These are phyloP conservation scores for Septoria petroselini DNA, from an alignment of 2,329 filamentous ascomycete species.

Conservation along the genomic window DNA sequence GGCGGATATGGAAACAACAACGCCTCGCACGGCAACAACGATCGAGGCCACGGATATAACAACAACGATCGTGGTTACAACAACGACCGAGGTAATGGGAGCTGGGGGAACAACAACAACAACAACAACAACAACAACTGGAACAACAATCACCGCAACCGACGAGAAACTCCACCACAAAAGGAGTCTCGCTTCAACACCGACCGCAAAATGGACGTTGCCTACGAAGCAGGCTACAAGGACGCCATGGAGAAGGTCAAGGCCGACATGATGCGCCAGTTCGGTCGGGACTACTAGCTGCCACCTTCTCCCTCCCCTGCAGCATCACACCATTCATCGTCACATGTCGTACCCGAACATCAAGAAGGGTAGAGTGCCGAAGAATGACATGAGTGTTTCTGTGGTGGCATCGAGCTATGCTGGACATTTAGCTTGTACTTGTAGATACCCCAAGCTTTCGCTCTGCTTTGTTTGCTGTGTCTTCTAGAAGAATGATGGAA, in stretches of 20 bases:
- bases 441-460: not conserved
- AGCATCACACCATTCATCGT: too few species aligned
- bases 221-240: conserved; percentile 28
- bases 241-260: conserved; percentile 29
- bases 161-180: conserved; percentile 11
- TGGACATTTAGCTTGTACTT: not conserved
- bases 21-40: conserved; percentile 7
- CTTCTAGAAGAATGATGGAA: too few species aligned
- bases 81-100: conserved; percentile 1
- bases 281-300: conserved; percentile 10
- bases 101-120: not conserved
- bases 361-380: too few species aligned
- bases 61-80: conserved; percentile 6
- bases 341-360: too few species aligned
- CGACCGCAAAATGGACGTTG: conserved; percentile 28
- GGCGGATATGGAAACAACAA: conserved; percentile 16
- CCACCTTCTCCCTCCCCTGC: not conserved
- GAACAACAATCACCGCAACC: not conserved
- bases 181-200: conserved; percentile 20
- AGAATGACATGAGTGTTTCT: conserved; percentile 1
- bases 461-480: too few species aligned
- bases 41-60: conserved; percentile 11
- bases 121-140: not conserved
- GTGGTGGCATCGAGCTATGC: not conserved
- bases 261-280: conserved; percentile 27